A percentile compares a stretch with the other conserved stretches of the same genome.
Evolutionary conservation across 495 filamentous ascomycete genomes (phyloP).

Genomic region (Aspergillus cristatus): DNA sequence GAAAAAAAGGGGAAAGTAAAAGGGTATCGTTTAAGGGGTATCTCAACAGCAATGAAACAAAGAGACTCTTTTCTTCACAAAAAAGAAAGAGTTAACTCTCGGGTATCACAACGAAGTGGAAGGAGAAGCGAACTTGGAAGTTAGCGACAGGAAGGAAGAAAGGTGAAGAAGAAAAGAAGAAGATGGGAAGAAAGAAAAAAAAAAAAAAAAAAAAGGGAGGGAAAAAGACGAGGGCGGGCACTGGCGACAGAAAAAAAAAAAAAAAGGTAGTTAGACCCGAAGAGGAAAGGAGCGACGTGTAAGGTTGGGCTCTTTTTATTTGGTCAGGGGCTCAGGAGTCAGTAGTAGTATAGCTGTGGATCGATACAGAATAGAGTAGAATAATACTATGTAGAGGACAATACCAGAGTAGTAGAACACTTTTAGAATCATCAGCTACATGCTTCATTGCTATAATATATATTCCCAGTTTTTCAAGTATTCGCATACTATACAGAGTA

Average conservation of each 20-base stretch:
- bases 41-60: conserved; percentile 36
- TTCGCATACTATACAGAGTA: too few species aligned
- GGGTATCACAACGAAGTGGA: conserved; percentile 40
- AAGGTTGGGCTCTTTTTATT: too few species aligned
- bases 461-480: too few species aligned
- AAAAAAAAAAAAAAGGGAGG: conserved; percentile 13
- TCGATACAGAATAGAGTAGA: too few species aligned
- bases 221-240: conserved; percentile 7
- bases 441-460: too few species aligned
- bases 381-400: too few species aligned
- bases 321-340: too few species aligned
- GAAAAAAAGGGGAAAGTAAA: conserved; percentile 17
- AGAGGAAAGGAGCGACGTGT: conserved; percentile 36
- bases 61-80: conserved; percentile 27
- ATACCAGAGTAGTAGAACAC: too few species aligned
- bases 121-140: conserved; percentile 18
- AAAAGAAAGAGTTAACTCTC: conserved; percentile 27
- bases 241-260: conserved; percentile 14
- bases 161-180: conserved; percentile 9
- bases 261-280: conserved; percentile 20
- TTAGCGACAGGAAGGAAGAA: conserved; percentile 16
- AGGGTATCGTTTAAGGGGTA: conserved; percentile 31
- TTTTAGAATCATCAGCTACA: too few species aligned
- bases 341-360: too few species aligned
- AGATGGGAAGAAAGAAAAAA: conserved; percentile 8